Evolutionary conservation across 108 stramenopile species (phyloP).

Genomic region (Conticribra guillardii): DNA sequence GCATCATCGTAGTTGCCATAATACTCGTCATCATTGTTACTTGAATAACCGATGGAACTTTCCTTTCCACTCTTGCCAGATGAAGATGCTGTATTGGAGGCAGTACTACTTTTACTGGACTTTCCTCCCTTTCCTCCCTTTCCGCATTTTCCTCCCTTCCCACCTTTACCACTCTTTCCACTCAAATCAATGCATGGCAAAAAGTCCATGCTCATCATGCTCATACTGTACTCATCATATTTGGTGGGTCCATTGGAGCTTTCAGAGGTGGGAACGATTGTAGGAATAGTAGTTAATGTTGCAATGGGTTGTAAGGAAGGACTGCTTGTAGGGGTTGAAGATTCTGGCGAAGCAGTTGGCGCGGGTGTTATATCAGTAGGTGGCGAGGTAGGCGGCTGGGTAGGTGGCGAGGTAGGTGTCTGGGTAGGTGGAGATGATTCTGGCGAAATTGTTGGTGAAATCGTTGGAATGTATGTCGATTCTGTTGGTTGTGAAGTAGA

Average conservation of each 20-base stretch:
- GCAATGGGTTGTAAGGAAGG: not conserved
- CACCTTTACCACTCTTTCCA: conserved; percentile 12
- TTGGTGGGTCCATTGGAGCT: not conserved
- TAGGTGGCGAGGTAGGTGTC: not conserved
- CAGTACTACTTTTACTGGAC: not conserved
- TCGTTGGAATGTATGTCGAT: not conserved
- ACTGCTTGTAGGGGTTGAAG: not conserved
- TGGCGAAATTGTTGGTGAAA: not conserved
- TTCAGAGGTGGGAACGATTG: not conserved
- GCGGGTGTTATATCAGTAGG: not conserved
- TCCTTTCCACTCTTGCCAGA: not conserved
- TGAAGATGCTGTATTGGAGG: not conserved
- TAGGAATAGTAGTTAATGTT: not conserved
- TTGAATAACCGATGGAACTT: not conserved
- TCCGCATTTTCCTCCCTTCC: not conserved
- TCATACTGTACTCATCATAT: conserved; percentile 8
- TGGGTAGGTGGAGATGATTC: not conserved
- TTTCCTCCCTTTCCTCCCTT: not conserved
- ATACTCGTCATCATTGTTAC: not conserved
- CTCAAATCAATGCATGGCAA: conserved; percentile 1
- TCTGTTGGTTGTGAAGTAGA: not conserved
- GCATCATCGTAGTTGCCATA: not conserved
- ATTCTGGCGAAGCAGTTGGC: not conserved
- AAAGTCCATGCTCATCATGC: not conserved
- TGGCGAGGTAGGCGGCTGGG: not conserved